Evolutionary conservation across 352 stramenopile genomes (phyloP).

Genomic region (Globisporangium cederbergense): DNA sequence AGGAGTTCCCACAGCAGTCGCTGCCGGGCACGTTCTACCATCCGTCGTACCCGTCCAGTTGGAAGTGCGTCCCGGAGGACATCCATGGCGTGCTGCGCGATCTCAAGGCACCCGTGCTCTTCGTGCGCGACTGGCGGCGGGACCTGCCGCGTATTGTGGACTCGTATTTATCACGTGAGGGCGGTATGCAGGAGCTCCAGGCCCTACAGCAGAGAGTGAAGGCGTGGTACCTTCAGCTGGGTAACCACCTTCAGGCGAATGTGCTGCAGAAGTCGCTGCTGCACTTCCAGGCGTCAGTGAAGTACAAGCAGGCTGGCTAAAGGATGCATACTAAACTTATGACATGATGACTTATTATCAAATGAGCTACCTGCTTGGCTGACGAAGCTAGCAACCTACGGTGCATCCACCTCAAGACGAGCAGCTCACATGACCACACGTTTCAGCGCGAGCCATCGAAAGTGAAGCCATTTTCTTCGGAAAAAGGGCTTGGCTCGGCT

Average conservation of each 20-base stretch:
- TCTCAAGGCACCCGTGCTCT: slow-evolving; percentile 52
- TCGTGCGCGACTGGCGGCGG: slow-evolving; percentile 52
- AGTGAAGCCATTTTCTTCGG: background rate
- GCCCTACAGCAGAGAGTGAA: slow-evolving; percentile 29
- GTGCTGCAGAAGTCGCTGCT: slow-evolving; percentile 35
- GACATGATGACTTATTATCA: background rate
- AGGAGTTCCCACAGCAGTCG: slow-evolving; percentile 39
- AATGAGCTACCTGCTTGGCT: background rate
- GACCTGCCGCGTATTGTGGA: slow-evolving; percentile 43
- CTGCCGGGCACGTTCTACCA: slow-evolving; percentile 50
- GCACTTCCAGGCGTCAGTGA: slow-evolving; percentile 20
- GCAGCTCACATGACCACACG: background rate
- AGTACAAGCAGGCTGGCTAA: too few species aligned
- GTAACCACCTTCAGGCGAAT: slow-evolving; percentile 44
- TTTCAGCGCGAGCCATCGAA: background rate
- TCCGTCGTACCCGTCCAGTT: slow-evolving; percentile 52
- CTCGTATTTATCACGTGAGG: slow-evolving; percentile 22
- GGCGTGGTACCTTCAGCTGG: slow-evolving; percentile 36
- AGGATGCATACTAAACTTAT: background rate
- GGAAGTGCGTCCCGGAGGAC: slow-evolving; percentile 53
- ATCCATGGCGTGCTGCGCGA: slow-evolving; percentile 47
- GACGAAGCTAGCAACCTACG: background rate
- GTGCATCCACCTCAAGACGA: background rate
- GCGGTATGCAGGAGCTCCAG: slow-evolving; percentile 28
- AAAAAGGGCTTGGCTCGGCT: background rate